Base-by-base conservation (phyloP, 345 rosid species). In the Crucihimalaya himalaica region DNA sequence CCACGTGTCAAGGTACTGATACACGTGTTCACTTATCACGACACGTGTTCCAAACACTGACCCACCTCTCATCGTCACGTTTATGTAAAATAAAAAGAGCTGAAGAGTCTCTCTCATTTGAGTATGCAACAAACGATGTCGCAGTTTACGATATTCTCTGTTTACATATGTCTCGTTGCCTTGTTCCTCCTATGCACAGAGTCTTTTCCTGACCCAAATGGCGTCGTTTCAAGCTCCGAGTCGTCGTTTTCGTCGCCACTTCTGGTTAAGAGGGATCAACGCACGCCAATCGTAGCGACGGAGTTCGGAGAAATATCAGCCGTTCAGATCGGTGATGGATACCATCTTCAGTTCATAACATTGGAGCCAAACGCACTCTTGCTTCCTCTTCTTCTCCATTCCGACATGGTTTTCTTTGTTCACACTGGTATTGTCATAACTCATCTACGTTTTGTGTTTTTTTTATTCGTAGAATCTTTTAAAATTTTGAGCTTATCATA, bases 351-450 rank as follows among this genome's bases (percentile, higher is more conserved):
- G 59, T 90, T 95, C 81, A 76, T 92, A 74, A 90, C 94, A 4
- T 45, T 95, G 82, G 89, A 92, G 58, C 96, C 97, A 12, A 86
- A 83, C 69, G 78, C 92, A 16, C 80, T 95, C 19, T 84, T 95
- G 71, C 91, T 95, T 37, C 98, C 99, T 3, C 93, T 89, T 21
- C 78, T 88, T 64, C 89, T 95, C 13, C 97, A 84, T 71, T 81
- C 98, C 6, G 89, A 86, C 74, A 87, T 90, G 97, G 92, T 95
- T 32, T 76, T 90, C 47, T 95, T 86, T 42, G 94, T 95, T 52
- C 85, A 78, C 64, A 85, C 93, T 5, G 99, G 99, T 85, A 70
- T 12, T 4, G 4, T 25, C 15, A 7, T 27, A 39, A 14, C 13
- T 6, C 23, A 6, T 5, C 4, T 42, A 37, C 39, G 2, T 23